phyloP scores from a whole-genome alignment of 106 monocot species.

The Dendrobium officinale region DNA sequence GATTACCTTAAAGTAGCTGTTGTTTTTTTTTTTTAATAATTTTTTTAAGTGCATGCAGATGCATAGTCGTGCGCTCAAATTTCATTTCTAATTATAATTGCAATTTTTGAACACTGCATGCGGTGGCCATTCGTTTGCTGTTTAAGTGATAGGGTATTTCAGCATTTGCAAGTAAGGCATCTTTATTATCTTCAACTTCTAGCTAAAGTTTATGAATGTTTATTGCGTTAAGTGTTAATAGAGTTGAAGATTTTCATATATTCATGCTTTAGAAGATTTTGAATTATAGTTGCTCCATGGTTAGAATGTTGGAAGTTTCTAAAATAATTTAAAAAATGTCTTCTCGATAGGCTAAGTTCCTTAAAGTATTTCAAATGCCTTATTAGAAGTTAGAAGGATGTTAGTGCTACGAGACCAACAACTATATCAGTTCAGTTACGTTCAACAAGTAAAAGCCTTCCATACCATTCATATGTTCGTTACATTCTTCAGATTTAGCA shows the following conservation, averaged over 20 bases:
- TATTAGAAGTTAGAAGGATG: no score
- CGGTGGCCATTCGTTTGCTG: slow-evolving; percentile 67
- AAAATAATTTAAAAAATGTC: background rate
- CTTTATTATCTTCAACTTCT: slow-evolving; percentile 3
- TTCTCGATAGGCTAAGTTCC: no score
- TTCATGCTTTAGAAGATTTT: background rate
- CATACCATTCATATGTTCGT: no score
- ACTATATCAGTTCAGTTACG: no score
- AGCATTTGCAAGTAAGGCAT: slow-evolving; percentile 65
- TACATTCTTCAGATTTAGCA: no score
- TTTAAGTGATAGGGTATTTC: slow-evolving; percentile 79
- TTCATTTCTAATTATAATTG: background rate
- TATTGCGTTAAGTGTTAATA: background rate
- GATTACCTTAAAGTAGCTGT: background rate
- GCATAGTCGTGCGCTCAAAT: background rate
- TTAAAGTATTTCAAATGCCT: no score
- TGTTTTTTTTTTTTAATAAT: background rate
- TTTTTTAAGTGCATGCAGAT: background rate
- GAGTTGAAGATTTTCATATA: background rate
- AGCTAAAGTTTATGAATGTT: background rate
- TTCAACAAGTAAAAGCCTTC: no score
- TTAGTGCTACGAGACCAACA: no score
- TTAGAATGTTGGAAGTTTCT: background rate
- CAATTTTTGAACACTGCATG: slow-evolving; percentile 42
- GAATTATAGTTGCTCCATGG: background rate